Conservation (phyloP, 75 land plant genomes). For the Sequoia sempervirens region DNA sequence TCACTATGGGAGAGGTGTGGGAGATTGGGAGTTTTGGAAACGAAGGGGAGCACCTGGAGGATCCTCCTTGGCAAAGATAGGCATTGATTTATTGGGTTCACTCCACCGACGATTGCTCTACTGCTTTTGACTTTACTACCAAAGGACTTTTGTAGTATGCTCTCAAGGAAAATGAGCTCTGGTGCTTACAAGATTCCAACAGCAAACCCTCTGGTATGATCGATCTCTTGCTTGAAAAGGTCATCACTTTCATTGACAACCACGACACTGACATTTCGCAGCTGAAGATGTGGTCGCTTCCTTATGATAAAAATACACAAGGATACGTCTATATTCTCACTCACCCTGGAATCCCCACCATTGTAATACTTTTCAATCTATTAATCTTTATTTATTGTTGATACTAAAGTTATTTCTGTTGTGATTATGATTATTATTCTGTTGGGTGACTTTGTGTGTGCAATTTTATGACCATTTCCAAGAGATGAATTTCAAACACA, state of each 20-base stretch:
- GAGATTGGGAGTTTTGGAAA: slow-evolving; percentile 10
- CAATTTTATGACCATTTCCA: too few species aligned
- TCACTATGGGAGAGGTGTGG: slow-evolving; percentile 24
- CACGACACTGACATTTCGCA: slow-evolving; percentile 41
- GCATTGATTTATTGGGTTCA: slow-evolving; percentile 26
- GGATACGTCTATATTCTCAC: slow-evolving; percentile 71
- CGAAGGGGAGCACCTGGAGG: slow-evolving; percentile 1
- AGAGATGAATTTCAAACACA: slow-evolving; percentile 7
- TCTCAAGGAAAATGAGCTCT: slow-evolving; percentile 18
- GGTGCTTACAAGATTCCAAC: slow-evolving; percentile 26
- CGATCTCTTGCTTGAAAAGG: slow-evolving; percentile 36
- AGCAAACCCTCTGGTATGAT: slow-evolving; percentile 43
- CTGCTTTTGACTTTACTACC: slow-evolving; percentile 27
- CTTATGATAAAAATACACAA: slow-evolving; percentile 44
- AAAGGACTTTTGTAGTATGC: slow-evolving; percentile 29
- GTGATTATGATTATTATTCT: not conserved
- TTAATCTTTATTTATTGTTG: not conserved
- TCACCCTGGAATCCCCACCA: slow-evolving; percentile 42
- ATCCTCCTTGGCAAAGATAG: slow-evolving; percentile 15
- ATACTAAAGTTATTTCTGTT: not conserved
- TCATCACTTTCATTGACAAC: slow-evolving; percentile 45
- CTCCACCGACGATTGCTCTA: slow-evolving; percentile 19
- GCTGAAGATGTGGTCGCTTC: slow-evolving; percentile 43
- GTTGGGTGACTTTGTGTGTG: too few species aligned
- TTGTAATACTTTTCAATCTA: slow-evolving; percentile 1